Percentiles rank a stretch among this genome's conserved stretches.
Conservation (phyloP, 495 filamentous ascomycete genomes). For the Corynascus novoguineensis region DNA sequence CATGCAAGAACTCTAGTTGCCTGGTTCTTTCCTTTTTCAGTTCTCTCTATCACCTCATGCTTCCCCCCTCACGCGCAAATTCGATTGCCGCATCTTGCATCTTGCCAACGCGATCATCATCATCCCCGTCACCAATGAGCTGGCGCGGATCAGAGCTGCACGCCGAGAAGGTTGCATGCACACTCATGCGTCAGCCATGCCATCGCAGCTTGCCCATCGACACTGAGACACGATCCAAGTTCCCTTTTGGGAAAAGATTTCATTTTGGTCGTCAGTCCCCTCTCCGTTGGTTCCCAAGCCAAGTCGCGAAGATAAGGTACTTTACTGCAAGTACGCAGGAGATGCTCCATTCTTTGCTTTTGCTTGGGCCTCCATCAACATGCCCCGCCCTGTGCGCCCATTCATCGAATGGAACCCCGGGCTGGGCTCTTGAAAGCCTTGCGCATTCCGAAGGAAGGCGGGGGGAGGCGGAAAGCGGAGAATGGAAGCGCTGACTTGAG, state of each 20-base stretch:
- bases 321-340: too few relatives aligned
- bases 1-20: not conserved
- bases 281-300: too few relatives aligned
- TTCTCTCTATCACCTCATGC: not conserved
- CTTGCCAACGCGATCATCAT: conserved; percentile 9
- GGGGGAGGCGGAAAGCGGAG: not conserved
- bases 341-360: conserved; percentile 1
- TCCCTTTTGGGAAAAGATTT: too few relatives aligned
- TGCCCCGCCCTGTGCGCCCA: conserved; percentile 9
- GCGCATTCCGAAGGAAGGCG: not conserved
- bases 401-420: not conserved
- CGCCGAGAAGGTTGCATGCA: conserved; percentile 15
- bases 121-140: not conserved
- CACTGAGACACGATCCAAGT: too few relatives aligned
- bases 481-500: not conserved
- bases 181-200: not conserved
- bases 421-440: not conserved
- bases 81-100: conserved; percentile 5
- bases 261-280: too few relatives aligned
- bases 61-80: not conserved
- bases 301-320: too few relatives aligned
- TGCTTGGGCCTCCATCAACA: conserved; percentile 3
- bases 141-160: conserved; percentile 16
- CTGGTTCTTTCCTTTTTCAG: not conserved
- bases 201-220: not conserved